Evolutionary conservation across 768 basidiomycete genomes (phyloP).

Genomic region (Podaxis sp.): DNA sequence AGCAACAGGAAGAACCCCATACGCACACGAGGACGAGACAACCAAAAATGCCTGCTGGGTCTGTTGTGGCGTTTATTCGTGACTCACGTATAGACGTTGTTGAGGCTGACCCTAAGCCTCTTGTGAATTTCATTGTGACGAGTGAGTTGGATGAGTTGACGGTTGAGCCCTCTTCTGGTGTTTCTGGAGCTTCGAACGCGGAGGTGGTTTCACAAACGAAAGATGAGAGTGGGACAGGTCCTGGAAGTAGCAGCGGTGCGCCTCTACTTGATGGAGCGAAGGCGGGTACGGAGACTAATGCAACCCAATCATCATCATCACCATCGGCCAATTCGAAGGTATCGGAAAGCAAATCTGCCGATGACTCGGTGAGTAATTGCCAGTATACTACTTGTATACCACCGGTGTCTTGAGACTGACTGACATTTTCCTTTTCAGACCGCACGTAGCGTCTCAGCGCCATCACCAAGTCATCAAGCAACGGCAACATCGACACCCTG

Average conservation of each 20-base stretch:
- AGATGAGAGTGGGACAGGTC: background rate
- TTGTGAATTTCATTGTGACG: conserved; percentile 74
- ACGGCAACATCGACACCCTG: conserved; percentile 37
- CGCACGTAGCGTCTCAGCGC: conserved; percentile 42
- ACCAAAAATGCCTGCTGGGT: conserved; percentile 72
- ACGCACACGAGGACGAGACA: conserved; percentile 26
- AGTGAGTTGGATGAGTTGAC: conserved; percentile 67
- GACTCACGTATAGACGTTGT: conserved; percentile 55
- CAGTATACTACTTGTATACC: conserved; percentile 9
- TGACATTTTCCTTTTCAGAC: conserved; percentile 26
- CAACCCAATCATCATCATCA: conserved; percentile 1
- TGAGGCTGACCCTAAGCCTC: conserved; percentile 43
- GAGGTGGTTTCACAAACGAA: background rate
- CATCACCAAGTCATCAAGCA: conserved; percentile 38
- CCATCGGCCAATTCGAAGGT: conserved; percentile 24
- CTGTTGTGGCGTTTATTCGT: conserved; percentile 72
- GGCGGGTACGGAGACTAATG: background rate
- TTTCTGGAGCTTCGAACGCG: background rate
- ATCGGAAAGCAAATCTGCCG: conserved; percentile 50
- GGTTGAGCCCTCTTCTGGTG: conserved; percentile 10
- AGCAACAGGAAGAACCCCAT: conserved; percentile 1
- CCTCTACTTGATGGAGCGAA: conserved; percentile 1
- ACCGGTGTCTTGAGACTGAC: background rate
- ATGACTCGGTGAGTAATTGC: conserved; percentile 51
- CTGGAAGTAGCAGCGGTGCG: background rate